phyloP scores from a whole-genome alignment of 2,329 filamentous ascomycete species.

The Calonectria leucothoes region DNA sequence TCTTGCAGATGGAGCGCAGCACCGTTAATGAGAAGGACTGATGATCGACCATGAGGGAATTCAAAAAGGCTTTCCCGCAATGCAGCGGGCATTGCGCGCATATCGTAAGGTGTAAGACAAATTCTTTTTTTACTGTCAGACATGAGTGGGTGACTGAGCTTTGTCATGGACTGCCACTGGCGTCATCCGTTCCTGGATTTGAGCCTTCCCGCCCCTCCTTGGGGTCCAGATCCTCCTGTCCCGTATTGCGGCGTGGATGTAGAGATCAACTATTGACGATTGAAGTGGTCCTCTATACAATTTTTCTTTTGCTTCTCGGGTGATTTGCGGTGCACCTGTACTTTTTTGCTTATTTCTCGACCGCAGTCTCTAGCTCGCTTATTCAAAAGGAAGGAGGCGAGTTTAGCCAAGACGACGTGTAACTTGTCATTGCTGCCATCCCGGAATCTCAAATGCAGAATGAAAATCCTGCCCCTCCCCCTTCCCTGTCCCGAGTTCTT shows the following conservation, averaged over 20 bases:
- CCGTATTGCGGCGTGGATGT: constrained; percentile 8
- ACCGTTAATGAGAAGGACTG: neutral
- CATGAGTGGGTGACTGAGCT: neutral
- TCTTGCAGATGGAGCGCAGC: neutral
- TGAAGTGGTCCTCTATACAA: neutral
- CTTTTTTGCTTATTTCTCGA: constrained; percentile 4
- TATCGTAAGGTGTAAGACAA: neutral
- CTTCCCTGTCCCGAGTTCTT: neutral
- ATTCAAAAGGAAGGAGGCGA: neutral
- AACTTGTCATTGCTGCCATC: neutral
- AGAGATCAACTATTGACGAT: neutral
- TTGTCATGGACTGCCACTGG: constrained; percentile 6
- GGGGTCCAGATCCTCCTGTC: constrained; percentile 1
- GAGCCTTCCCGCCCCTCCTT: constrained; percentile 18
- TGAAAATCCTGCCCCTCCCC: constrained; percentile 5
- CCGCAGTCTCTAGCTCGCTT: neutral
- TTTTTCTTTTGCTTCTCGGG: neutral
- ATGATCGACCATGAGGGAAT: constrained; percentile 15
- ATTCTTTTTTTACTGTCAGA: neutral
- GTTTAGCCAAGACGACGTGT: neutral
- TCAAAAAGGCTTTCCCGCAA: neutral
- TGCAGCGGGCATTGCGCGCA: constrained; percentile 1
- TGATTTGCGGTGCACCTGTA: neutral
- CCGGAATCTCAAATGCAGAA: neutral
- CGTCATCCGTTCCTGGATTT: constrained; percentile 20